Evolutionary conservation across 768 basidiomycete species (phyloP), one percentile per base, ranked within the genome.

Genomic region (Xerocomus spinulosus): DNA sequence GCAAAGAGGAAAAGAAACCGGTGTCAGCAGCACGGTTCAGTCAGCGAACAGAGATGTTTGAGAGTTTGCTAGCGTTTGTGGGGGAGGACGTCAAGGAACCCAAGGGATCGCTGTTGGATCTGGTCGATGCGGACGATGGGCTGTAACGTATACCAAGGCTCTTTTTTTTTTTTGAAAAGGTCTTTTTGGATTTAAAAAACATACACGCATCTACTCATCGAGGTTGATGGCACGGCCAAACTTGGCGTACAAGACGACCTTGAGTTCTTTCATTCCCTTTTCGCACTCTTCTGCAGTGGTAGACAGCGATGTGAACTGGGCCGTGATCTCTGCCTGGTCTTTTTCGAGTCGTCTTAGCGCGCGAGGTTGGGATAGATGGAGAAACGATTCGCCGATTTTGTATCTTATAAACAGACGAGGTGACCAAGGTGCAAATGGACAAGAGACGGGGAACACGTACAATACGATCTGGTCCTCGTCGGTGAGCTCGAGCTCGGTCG

Each of bases 161-260:
- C n/a, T n/a, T n/a, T n/a, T n/a, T n/a, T n/a, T n/a, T n/a, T n/a
- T n/a, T n/a, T n/a, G n/a, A 28, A 28, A 28, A 28, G 10, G 26
- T 28, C 5, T 10, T 10, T 6, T 10, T 6, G 26, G 26, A 6
- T 28, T 28, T 28, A 10, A 28, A 28, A 6, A 28, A 10, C 10
- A 28, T 28, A 28, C 26, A 28, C 5, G 10, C 10, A 28, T 41
- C 44, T 61, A 87, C 61, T 88, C 89, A 64, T 95, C 92, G 38
- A 96, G 78, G 66, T 96, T 96, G 68, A 95, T 95, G 32, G 92
- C 87, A 34, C 77, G 81, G 17, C 93, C 93, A 63, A 97, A 97
- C 68, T 93, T 94, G 23, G 88, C 89, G 60, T 96, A 96, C 46
- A 93, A 62, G 0, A 73, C 62, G 34, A 86, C 76, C 63, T 93